Base-by-base conservation (phyloP, 2,329 filamentous ascomycete species). In the Albophoma yamanashiensis region DNA sequence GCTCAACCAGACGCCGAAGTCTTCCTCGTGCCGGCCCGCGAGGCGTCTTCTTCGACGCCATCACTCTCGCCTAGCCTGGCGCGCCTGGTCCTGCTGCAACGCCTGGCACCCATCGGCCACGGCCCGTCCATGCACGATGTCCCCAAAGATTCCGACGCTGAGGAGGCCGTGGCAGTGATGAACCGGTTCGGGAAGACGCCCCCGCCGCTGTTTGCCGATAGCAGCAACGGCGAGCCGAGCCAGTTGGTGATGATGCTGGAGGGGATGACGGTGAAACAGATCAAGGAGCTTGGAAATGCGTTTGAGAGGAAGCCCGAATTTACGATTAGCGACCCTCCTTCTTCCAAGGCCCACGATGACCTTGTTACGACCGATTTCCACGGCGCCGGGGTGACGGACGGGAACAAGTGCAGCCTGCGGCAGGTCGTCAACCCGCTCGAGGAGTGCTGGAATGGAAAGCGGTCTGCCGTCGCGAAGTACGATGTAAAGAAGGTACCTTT, bases 171-270 rank as follows among this genome's bases (percentile, higher is more conserved):
- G 45, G 74, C 77, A 56, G 74, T 83, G 64, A 75, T 91, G 67
- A 83, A 85, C 67, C 74, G 75, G 57, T 89, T 84, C 70, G 86
- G 85, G 63, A 83, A 80, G 63, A 68, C 74, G 38, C 72, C 79
- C 8, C 65, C 74, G 59, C 70, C 77, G 25, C 73, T 89, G 40
- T 85, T 89, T 65, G 60, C 69, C 5, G 67, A 72, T 50, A 63
- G 64, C 14, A 64, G 68, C 22, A 67, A 72, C 56, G 64, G 62
- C 58, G 64, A 64, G 43, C 76, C 79, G 6, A 75, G 72, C 58
- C 85, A 89, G 71, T 77, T 89, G 45, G 72, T 89, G 34, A 73
- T 88, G 58, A 71, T 84, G 65, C 74, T 88, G 57, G 80, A 87
- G 68, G 83, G 85, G 67, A 75, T 82, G 71, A 79, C 76, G 22